phyloP scores from a whole-genome alignment of 2,329 filamentous ascomycete genomes.

The Fusarium verticillioides region DNA sequence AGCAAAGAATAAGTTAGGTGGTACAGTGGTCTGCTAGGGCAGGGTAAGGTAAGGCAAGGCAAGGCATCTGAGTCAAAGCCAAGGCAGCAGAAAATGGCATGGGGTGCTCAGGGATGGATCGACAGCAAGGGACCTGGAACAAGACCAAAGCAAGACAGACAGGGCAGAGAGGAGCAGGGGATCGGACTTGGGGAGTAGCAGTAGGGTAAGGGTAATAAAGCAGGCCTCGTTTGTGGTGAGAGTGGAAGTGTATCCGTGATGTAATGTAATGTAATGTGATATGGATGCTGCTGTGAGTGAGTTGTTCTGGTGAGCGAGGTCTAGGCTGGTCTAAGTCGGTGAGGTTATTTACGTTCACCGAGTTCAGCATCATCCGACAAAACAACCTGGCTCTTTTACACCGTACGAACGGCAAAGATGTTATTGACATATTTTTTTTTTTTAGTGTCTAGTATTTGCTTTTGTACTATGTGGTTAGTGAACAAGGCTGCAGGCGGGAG shows the following conservation, averaged over 20 bases:
- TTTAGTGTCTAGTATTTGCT: background rate
- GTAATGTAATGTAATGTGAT: background rate
- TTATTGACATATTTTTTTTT: background rate
- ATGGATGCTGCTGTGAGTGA: background rate
- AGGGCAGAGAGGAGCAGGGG: slow-evolving; percentile 8
- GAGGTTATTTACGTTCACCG: slow-evolving; percentile 34
- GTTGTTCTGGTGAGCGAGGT: slow-evolving; percentile 6
- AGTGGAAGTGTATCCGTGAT: slow-evolving; percentile 15
- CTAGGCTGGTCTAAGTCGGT: slow-evolving; percentile 30
- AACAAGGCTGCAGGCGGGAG: slow-evolving; percentile 40
- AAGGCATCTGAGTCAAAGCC: slow-evolving; percentile 28
- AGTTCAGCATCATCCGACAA: slow-evolving; percentile 15
- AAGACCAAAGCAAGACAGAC: slow-evolving; percentile 20
- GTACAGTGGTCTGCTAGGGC: background rate
- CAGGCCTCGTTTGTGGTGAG: slow-evolving; percentile 29
- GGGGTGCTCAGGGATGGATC: slow-evolving; percentile 32
- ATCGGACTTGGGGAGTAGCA: background rate
- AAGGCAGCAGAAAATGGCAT: slow-evolving; percentile 22
- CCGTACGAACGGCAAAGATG: background rate
- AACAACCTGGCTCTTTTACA: background rate
- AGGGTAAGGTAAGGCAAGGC: slow-evolving; percentile 8
- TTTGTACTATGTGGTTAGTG: slow-evolving; percentile 4
- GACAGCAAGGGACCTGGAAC: slow-evolving; percentile 36
- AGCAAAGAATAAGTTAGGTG: background rate
- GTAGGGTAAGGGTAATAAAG: slow-evolving; percentile 1